Evolutionary conservation across 176 grass and related monocot species (phyloP), one percentile per base, ranked within the genome.

Genomic region (Rhipidocladum racemiflorum): DNA sequence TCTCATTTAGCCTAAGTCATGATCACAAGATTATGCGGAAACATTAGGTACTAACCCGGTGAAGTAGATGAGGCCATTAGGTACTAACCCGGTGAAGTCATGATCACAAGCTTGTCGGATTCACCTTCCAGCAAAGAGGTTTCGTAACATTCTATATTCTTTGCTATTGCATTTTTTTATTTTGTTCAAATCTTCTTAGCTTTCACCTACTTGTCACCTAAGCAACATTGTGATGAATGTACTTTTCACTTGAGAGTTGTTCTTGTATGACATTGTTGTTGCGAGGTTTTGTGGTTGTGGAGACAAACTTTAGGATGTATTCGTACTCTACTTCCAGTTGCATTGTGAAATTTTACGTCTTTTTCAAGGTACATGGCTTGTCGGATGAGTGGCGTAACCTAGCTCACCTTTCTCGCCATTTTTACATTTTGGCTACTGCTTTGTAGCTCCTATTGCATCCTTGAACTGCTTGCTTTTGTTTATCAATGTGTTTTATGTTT

Each of bases 291-390:
- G 92, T 97, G 40, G 92, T 97, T 50, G 88, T 97, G 57, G 95
- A 97, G 84, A 97, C 92, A 84, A 97, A 97, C 75, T 97, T 97
- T 69, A 91, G 92, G 80, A 75, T 92, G 85, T 97, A 97, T 90
- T 86, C 95, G 7, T 97, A 97, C 81, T 94, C 90, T 51, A 71
- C 90, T 39, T 97, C 95, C 42, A 97, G 81, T 86, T 97, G 67
- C 92, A 94, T 72, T 93, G 84, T 84, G 90, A 97, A 87, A 97
- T 97, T 83, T 83, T 97, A 75, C 86, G 92, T 56, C 95, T 94
- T n/a, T 97, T 81, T 80, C 90, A 74, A 94, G 95, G 95, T 97
- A 94, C 28, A 74, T 66, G 34, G 17, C 29, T 10, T 68, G 17
- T 59, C 62, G 53, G 48, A 78, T 82, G 70, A 42, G 40, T 90